phyloP scores from a whole-genome alignment of 306 rosid genomes.

The Fagus sylvatica region DNA sequence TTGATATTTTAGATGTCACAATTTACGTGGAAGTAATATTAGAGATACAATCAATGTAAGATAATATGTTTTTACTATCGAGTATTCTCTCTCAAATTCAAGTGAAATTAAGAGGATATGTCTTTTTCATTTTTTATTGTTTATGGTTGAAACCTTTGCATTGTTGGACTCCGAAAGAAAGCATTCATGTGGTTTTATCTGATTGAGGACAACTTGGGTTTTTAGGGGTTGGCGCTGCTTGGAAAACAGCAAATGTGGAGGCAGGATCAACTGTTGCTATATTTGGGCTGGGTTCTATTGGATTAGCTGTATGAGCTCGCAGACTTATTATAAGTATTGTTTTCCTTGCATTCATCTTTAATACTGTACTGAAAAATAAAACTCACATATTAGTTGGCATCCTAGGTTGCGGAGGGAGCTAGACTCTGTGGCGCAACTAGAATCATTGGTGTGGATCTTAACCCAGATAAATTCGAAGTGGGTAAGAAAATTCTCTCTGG shows the following conservation, averaged over 20 bases:
- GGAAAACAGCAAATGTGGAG: slow-evolving; percentile 77
- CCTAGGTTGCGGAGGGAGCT: slow-evolving; percentile 88
- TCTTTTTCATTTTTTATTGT: too few relatives aligned
- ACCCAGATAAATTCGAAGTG: slow-evolving; percentile 55
- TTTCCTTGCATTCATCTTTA: not conserved
- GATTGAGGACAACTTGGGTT: not conserved
- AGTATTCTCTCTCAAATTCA: too few relatives aligned
- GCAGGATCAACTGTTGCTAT: slow-evolving; percentile 76
- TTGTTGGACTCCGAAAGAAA: not conserved
- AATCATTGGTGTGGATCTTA: slow-evolving; percentile 85
- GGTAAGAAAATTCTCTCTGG: slow-evolving; percentile 44
- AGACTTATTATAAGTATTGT: not conserved
- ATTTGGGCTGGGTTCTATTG: slow-evolving; percentile 83
- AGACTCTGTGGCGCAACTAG: slow-evolving; percentile 76
- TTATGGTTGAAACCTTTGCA: too few relatives aligned
- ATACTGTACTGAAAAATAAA: not conserved
- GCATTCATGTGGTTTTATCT: not conserved
- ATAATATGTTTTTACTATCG: too few relatives aligned
- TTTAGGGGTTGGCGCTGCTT: slow-evolving; percentile 92
- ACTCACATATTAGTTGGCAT: slow-evolving; percentile 22
- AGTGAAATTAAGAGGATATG: too few relatives aligned
- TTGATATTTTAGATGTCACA: too few relatives aligned
- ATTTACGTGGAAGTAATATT: too few relatives aligned
- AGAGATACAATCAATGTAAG: too few relatives aligned
- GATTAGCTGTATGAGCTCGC: slow-evolving; percentile 64